phyloP scores from a whole-genome alignment of 2,329 filamentous ascomycete species.

The Elsinoe batatas region DNA sequence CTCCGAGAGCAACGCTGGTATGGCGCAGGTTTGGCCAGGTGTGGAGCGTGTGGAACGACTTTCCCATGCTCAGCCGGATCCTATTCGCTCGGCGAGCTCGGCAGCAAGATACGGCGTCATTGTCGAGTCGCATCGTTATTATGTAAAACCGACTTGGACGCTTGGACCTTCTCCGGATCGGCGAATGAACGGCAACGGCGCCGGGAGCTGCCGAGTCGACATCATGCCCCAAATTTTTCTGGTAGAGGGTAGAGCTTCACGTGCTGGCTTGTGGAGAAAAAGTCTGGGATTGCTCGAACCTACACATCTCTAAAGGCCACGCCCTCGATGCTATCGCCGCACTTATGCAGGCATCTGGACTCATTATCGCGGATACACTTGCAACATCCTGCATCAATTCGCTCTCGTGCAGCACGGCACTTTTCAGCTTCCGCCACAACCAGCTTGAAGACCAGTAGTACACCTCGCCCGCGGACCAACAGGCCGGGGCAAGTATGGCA shows the following conservation, averaged over 20 bases:
- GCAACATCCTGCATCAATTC: background rate
- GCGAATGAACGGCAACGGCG: background rate
- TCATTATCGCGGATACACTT: background rate
- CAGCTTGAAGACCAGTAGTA: background rate
- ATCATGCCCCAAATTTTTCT: constrained; percentile 1
- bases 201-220: constrained; percentile 1
- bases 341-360: background rate
- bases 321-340: background rate
- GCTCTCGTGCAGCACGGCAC: background rate
- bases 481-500: too few species aligned
- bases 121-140: background rate
- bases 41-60: background rate
- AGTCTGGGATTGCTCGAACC: background rate
- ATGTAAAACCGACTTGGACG: constrained; percentile 1
- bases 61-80: background rate
- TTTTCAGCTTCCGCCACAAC: background rate
- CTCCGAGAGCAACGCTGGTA: background rate
- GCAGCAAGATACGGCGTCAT: constrained; percentile 3
- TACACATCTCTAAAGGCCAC: background rate
- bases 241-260: background rate
- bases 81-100: constrained; percentile 11
- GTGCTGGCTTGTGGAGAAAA: background rate
- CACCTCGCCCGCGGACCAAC: background rate
- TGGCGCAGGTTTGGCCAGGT: background rate
- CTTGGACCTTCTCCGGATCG: constrained; percentile 9